A percentile compares a stretch with the other conserved stretches of the same genome.
Evolutionary conservation across 129 eudicot genomes (phyloP).

Genomic region (Ambrosia trifida): DNA sequence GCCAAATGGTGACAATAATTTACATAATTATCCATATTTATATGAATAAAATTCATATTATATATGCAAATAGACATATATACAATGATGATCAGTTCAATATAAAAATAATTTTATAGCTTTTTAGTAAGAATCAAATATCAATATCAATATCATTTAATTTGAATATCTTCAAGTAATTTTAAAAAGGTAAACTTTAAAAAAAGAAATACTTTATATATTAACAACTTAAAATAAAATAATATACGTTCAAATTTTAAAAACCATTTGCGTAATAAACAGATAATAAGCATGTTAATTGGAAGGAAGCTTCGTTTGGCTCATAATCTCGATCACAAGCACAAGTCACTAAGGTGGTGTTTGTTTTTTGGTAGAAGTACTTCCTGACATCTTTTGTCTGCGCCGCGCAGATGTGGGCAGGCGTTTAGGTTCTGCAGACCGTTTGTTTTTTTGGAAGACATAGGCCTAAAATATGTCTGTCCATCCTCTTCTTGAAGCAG

Average conservation of each 20-base stretch:
- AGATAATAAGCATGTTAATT: neutral
- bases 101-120: neutral
- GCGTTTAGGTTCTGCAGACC: too few species aligned
- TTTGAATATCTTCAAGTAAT: neutral
- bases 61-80: conserved; percentile 27
- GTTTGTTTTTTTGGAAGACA: too few species aligned
- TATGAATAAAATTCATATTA: neutral
- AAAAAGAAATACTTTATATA: neutral
- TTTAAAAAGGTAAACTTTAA: neutral
- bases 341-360: conserved; percentile 15
- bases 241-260: neutral
- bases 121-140: neutral
- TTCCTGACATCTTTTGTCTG: too few species aligned
- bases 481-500: too few species aligned
- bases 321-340: conserved; percentile 7
- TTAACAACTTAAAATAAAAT: neutral
- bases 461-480: too few species aligned
- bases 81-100: neutral
- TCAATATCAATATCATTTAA: neutral
- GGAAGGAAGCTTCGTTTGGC: conserved; percentile 21
- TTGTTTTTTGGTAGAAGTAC: too few species aligned
- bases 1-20: conserved; percentile 21
- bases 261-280: neutral
- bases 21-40: neutral
- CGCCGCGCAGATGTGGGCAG: too few species aligned